A percentile compares a stretch with the other conserved stretches of the same genome.
Conservation (phyloP, 805 yeast genomes). For the Candida schatavii region DNA sequence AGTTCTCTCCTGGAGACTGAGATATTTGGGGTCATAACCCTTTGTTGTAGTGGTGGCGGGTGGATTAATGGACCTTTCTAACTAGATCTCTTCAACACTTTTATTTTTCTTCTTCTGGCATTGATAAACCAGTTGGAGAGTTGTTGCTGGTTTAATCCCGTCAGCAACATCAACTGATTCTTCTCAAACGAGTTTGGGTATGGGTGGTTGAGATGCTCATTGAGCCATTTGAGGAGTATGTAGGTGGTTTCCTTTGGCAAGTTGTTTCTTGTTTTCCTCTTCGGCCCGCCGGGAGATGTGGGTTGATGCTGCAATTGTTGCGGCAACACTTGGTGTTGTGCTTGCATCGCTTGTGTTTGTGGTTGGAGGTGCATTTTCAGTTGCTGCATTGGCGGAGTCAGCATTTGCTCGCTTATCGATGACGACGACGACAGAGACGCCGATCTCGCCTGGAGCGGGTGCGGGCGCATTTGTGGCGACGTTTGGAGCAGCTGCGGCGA, state of each 20-base stretch:
- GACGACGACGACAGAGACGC: background rate
- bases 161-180: conserved; percentile 60
- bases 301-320: conserved; percentile 5
- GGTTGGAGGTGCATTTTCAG: too few species aligned
- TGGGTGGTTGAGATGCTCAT: conserved; percentile 73
- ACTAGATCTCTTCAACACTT: conserved; percentile 36
- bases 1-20: too few species aligned
- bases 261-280: conserved; percentile 56
- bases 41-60: too few species aligned
- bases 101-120: conserved; percentile 75
- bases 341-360: too few species aligned
- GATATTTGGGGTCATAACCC: too few species aligned
- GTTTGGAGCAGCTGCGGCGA: background rate
- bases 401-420: too few species aligned
- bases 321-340: too few species aligned
- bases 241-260: conserved; percentile 77
- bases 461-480: background rate
- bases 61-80: too few species aligned
- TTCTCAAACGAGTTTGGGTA: conserved; percentile 83
- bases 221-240: conserved; percentile 69
- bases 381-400: too few species aligned
- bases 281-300: conserved; percentile 4
- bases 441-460: background rate
- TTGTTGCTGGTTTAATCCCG: conserved; percentile 80
- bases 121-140: conserved; percentile 86